Evolutionary conservation across 2,329 filamentous ascomycete genomes (phyloP), one percentile per base, ranked within the genome.

Genomic region (Myriosclerotinia scirpicola): DNA sequence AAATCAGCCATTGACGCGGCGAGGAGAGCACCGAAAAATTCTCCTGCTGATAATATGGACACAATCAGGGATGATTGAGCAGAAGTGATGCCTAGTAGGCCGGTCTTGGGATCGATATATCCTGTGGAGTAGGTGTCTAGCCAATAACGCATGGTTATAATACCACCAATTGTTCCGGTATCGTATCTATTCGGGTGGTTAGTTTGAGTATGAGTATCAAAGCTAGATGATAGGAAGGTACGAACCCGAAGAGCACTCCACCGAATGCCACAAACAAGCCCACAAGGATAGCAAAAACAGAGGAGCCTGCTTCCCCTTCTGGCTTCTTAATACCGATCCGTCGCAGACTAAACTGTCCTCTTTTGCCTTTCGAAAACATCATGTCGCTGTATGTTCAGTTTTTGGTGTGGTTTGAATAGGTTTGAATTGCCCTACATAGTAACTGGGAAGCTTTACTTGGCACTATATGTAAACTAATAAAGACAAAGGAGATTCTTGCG

Each of bases 1-100:
- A 76, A 75, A 68, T 79, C 81, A 34, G 78, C 77, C 14, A 80
- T 65, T 50, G 69, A 65, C 22, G 71, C 81, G 1, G 78, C 79
- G 40, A 81, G 69, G 8, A 84, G 71, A 1, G 79, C 78, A 20
- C 80, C 91, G 69, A 93, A 90, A 83, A 94, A 93, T 71, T 91
- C 93, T 78, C 90, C 90, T 75, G 71, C 85, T 40, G 91, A 93
- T 64, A 93, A 85, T 72, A 93, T 92, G 30, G 69, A 70, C 6
- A 87, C 87, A 75, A 93, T 88, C 61, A 90, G 80, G 22, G 86
- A 88, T 54, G 85, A 81, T 70, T 86, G 81, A 1, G 81, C 78
- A 1, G 88, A 80, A 2, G 80, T 81, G 38, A 88, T 76, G 67
- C 82, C 79, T 5, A 74, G 78, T 8, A 81, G 72, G 12, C 81